Base-by-base conservation (phyloP, 2,329 filamentous ascomycete genomes). In the Pseudogymnoascus verrucosus region DNA sequence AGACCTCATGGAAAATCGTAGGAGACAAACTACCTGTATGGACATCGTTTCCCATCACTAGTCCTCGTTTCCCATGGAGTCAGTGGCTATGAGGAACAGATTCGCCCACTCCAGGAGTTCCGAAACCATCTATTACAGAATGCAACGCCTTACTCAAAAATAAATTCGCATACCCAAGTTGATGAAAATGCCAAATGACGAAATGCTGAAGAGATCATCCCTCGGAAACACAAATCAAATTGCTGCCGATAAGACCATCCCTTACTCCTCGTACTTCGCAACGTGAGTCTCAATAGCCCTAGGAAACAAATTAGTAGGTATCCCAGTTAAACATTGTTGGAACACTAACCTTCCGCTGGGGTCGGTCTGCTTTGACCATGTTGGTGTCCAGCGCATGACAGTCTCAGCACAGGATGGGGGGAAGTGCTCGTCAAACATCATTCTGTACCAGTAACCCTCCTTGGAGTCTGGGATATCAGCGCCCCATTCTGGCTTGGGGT, bases 391-490 rank as follows among this genome's bases (percentile, higher is more conserved):
- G 73, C 95, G 84, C 90, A 91, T 89, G 62, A 99, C 95, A 6
- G 95, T 99, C 65, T 85, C 88, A 7, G 95, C 96, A 75, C 93
- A 98, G 73, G 88, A 88, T 64, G 88, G 84, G 57, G 95, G 95
- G 85, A 98, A 99, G 78, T 96, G 93, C 83, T 99, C 93, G 76
- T 99, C 95, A 75, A 98, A 99, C 93, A 99, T 98, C 76, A 81
- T 84, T 72, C 95, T 89, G 80, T 99, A 99, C 95, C 95, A 99
- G 83, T 96, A 96, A 57, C 87, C 95, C 80, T 99, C 95, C 84
- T 99, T 99, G 73, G 89, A 93, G 74, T 97, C 93, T 8, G 95
- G 96, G 67, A 96, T 85, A 74, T 99, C 96, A 72, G 80, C 78
- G 61, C 92, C 93, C 96, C 96, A 99, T 77, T 97, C 91, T 11